Base-by-base conservation (phyloP, 2,329 filamentous ascomycete genomes). In the Aplosporella prunicola region DNA sequence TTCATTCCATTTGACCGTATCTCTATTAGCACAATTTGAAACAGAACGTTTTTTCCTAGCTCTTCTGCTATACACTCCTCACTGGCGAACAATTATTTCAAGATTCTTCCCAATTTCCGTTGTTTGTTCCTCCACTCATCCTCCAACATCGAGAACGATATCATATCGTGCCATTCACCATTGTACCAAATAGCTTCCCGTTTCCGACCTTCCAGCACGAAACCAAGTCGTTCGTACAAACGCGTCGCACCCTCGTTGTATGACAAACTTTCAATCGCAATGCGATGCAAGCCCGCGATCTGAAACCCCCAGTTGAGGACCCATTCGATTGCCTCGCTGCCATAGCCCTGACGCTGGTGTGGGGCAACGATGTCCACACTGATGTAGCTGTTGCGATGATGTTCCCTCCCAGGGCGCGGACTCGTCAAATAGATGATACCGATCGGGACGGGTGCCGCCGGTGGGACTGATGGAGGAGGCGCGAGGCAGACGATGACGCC, bases 261-360 rank as follows among this genome's bases (percentile, higher is more conserved):
- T 8, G 47, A 58, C 22, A 64, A 58, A 0, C 58, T 59, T 4
- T 48, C 46, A 5, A 72, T 56, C 8, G 46, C 50, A n/a, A 72
- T 60, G 4, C 62, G 51, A 42, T 72, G 68, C 49, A 68, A 45
- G 0, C 61, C 62, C 1, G 57, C 65, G 10, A 52, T 51, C 4
- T 49, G 45, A 43, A 72, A 72, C 0, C 62, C 62, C 59, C 67
- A 71, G 17, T 65, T 56, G 4, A 69, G 44, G 0, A 51, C 60
- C 67, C 67, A 73, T 14, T 53, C 50, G 26, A 72, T 63, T 0
- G 64, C 62, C 45, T 71, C 68, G 5, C 45, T 47, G 2, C 68
- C 68, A 35, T 70, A 71, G 0, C 68, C 66, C 16, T 56, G 44
- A 0, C 55, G 51, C 38, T 66, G 61, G 32, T 60, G 57, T 0